Evolutionary conservation across 441 rosid species (phyloP).

Genomic region (Adansonia rubrostipa): DNA sequence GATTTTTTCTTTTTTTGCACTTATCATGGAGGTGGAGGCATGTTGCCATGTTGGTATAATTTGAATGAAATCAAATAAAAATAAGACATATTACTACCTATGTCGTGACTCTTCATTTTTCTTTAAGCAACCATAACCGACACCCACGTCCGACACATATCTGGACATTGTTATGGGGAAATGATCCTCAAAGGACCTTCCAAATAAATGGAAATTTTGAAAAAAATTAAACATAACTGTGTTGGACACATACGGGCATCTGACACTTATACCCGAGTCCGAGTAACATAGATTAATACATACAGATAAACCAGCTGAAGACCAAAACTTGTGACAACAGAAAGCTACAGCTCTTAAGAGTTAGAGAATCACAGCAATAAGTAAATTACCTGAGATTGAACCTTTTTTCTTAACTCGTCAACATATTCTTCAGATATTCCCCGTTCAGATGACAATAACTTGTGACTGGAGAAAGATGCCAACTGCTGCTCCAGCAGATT

Average conservation of each 20-base stretch:
- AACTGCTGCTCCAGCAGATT: conserved; percentile 63
- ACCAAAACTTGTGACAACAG: conserved; percentile 6
- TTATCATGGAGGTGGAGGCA: not conserved
- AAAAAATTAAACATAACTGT: no score
- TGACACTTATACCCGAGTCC: no score
- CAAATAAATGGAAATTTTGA: no score
- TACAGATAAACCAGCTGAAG: not conserved
- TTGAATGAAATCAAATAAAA: not conserved
- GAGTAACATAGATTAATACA: no score
- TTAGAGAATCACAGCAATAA: not conserved
- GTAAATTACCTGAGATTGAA: conserved; percentile 72
- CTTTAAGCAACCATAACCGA: no score
- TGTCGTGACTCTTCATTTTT: no score
- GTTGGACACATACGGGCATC: no score
- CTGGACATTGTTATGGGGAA: no score
- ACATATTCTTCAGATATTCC: conserved; percentile 50
- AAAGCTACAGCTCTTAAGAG: not conserved
- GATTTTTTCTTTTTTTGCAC: not conserved
- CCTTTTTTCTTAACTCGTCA: conserved; percentile 72
- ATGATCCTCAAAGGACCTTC: no score
- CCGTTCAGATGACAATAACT: conserved; percentile 46
- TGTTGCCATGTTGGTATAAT: not conserved
- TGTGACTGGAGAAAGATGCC: conserved; percentile 53
- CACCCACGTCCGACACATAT: no score
- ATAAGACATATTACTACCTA: not conserved